A percentile compares a stretch with the other conserved stretches of the same genome.
Conservation (phyloP, 148 eudicot genomes). For the Euryodendron excelsum region DNA sequence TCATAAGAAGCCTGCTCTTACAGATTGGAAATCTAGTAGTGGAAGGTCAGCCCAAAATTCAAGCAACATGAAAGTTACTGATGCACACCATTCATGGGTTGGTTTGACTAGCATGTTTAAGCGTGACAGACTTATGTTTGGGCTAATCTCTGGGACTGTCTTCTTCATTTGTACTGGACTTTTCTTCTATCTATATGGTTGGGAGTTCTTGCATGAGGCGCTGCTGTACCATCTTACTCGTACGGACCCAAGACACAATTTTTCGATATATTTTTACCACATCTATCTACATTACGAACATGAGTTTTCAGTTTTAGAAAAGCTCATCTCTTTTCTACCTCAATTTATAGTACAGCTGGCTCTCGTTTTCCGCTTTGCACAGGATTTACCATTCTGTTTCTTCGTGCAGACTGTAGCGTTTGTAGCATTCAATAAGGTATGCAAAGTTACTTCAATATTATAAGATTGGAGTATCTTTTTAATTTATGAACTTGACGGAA, state of each 20-base stretch:
- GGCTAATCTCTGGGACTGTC: conserved; percentile 63
- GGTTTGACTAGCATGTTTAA: conserved; percentile 50
- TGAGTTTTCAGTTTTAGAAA: conserved; percentile 63
- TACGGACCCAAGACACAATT: conserved; percentile 93
- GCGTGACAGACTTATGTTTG: conserved; percentile 60
- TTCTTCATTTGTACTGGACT: conserved; percentile 69
- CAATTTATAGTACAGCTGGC: conserved; percentile 82
- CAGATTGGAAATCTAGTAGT: conserved; percentile 50
- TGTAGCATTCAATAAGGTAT: conserved; percentile 97
- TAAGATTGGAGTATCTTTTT: not conserved
- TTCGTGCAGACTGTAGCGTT: conserved; percentile 85
- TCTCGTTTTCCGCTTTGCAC: conserved; percentile 59
- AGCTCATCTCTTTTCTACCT: conserved; percentile 86
- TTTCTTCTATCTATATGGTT: conserved; percentile 72
- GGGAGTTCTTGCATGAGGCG: conserved; percentile 93
- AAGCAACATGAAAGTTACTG: conserved; percentile 20
- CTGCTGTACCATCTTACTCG: conserved; percentile 91
- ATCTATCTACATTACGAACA: conserved; percentile 76
- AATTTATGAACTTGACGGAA: not conserved
- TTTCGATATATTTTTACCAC: conserved; percentile 93
- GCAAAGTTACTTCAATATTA: not conserved
- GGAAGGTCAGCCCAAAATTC: conserved; percentile 23
- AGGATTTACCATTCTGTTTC: conserved; percentile 90
- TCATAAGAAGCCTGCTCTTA: conserved; percentile 58
- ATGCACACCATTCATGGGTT: conserved; percentile 21